Base-by-base conservation (phyloP, 2,329 filamentous ascomycete species). In the Aspergillus vadensis region DNA sequence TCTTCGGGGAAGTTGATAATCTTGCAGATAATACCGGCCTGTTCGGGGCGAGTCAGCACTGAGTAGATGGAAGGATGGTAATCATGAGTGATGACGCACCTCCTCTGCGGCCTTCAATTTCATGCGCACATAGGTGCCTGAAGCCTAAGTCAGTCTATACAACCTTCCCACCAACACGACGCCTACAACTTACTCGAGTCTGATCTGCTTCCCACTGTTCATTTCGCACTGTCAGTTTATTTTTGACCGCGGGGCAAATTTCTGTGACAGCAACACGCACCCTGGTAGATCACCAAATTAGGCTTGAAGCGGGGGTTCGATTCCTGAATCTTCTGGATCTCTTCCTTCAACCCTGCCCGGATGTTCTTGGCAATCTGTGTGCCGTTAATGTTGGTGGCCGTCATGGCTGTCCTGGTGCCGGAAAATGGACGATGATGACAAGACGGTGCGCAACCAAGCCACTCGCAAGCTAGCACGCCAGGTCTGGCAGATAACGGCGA, bases 81-180 rank as follows among this genome's bases (percentile, higher is more conserved):
- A 27, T 43, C 25, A 2, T 56, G n/a, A 32, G 17, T 47, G 12
- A n/a, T 23, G 59, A 57, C 80, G 69, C 81, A 92, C 91, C 85
- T 98, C 95, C 76, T 91, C 83, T 60, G 95, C 95, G 67, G 95
- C 95, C 85, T 97, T 99, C 73, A 97, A 82, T 83, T 99, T 99
- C 95, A 99, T 99, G 80, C 93, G 93, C 79, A 99, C 94, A 90
- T 99, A 99, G 55, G 94, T 98, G 73, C 89, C 91, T 94, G 59
- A 65, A 59, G 60, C 61, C 49, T 50, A 27, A 65, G 69, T 76
- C 69, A 77, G 66, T 50, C 27, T 39, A 17, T 54, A 10, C 53
- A 43, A 54, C 38, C 44, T 15, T 50, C 43, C 27, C 17, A 56
- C 10, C 6, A 48, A 48, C 44, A 53, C 44, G 23, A 51, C 32